Evolutionary conservation across 306 rosid genomes (phyloP).

Genomic region (Casuarina equisetifolia): DNA sequence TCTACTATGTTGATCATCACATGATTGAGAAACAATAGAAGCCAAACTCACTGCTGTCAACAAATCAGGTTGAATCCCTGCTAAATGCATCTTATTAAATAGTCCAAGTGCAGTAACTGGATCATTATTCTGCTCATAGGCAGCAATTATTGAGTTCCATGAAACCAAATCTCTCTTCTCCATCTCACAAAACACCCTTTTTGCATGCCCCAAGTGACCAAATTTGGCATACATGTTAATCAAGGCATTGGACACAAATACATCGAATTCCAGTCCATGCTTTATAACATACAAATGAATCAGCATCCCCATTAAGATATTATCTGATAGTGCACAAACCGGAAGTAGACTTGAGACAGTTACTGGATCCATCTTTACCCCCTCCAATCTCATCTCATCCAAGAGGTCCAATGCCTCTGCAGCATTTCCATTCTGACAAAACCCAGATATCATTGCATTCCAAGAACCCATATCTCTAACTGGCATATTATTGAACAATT

Average conservation of each 20-base stretch:
- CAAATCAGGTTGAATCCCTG: constrained; percentile 31
- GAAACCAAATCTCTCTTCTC: constrained; percentile 44
- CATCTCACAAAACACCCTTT: constrained; percentile 38
- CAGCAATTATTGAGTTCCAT: constrained; percentile 51
- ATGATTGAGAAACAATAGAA: constrained; percentile 41
- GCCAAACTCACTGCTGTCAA: constrained; percentile 53
- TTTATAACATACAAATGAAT: constrained; percentile 49
- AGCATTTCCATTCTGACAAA: constrained; percentile 43
- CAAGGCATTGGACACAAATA: constrained; percentile 48
- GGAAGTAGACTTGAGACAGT: constrained; percentile 46
- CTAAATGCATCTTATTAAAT: constrained; percentile 30
- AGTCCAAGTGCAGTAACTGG: constrained; percentile 39
- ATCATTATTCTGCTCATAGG: constrained; percentile 46
- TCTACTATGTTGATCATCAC: constrained; percentile 31
- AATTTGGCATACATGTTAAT: constrained; percentile 58
- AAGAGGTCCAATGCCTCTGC: constrained; percentile 45
- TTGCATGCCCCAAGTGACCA: constrained; percentile 40
- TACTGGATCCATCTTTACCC: constrained; percentile 43
- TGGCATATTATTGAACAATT: constrained; percentile 40
- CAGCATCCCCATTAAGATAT: constrained; percentile 33
- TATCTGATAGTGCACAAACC: constrained; percentile 43
- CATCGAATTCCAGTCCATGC: constrained; percentile 43
- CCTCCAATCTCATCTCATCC: constrained; percentile 43
- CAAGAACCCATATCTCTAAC: constrained; percentile 47
- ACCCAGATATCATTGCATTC: constrained; percentile 61